These are phyloP conservation scores for Chaetomium cochliodes DNA, from an alignment of 495 filamentous ascomycete genomes.

Conservation along the genomic window DNA sequence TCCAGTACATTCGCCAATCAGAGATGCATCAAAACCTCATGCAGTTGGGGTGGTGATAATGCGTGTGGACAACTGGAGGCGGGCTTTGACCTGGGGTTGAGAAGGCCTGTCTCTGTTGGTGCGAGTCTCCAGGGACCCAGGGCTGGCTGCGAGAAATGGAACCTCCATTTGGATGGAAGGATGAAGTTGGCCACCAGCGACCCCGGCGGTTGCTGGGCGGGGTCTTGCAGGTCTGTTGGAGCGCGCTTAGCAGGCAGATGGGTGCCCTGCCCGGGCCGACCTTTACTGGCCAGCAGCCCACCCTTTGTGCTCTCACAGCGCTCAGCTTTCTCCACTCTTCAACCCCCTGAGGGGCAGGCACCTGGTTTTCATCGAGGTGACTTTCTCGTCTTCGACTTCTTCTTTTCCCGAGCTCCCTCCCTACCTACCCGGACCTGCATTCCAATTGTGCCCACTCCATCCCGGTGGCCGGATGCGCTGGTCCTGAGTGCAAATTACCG, in stretches of 20 bases:
- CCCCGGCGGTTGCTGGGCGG: conserved; percentile 9
- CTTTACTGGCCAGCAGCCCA: conserved; percentile 6
- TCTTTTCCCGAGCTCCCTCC: too few relatives aligned
- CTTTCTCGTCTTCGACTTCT: not conserved
- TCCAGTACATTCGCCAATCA: too few relatives aligned
- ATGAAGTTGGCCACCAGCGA: not conserved
- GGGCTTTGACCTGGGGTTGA: too few relatives aligned
- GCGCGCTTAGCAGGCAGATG: conserved; percentile 20
- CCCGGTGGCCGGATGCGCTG: conserved; percentile 3
- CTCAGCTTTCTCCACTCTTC: conserved; percentile 7
- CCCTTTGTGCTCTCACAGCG: not conserved
- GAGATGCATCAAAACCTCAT: too few relatives aligned
- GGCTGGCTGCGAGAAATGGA: not conserved
- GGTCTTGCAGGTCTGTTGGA: conserved; percentile 2
- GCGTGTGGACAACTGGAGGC: too few relatives aligned
- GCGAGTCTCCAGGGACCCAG: not conserved
- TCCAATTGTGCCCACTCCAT: not conserved
- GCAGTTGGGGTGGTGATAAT: too few relatives aligned
- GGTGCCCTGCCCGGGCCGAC: not conserved
- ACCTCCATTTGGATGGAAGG: too few relatives aligned
- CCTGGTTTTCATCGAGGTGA: not conserved
- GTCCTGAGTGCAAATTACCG: conserved; percentile 1
- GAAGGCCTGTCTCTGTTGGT: too few relatives aligned
- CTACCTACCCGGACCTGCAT: not conserved
- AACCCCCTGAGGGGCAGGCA: not conserved